Base-by-base conservation (phyloP, 371 early-diverging fungal genomes). In the Mucor lusitanicus region DNA sequence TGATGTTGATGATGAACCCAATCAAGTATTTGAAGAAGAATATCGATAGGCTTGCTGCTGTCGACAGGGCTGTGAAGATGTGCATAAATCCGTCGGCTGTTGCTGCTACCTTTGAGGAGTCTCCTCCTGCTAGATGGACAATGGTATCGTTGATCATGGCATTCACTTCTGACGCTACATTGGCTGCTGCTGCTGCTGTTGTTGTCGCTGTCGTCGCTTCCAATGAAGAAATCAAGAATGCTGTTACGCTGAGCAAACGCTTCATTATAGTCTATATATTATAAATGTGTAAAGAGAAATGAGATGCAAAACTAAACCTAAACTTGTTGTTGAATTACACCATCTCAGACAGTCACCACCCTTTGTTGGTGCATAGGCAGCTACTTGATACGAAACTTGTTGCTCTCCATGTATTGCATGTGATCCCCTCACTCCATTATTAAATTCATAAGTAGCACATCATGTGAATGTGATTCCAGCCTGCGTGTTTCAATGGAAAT, bases 21-120 rank as follows among this genome's bases (percentile, higher is more conserved):
- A 69, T 63, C 1, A 73, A 17, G 3, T 12, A 39, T 7, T 65
- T 40, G 37, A 73, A 69, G 32, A 73, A 69, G 17, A 25, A 21
- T 30, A 59, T 55, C 0, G 73, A 54, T 19, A 73, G 25, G 11
- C 39, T 53, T 19, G 56, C 55, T 30, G 69, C 69, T 50, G 59
- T 59, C 13, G 21, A 23, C 2, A 71, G 25, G 3, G 65, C 39
- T 17, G 50, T 59, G n/a, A 67, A 42, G 25, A 67, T 40, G 13
- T 62, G 67, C n/a, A 59, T 13, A 12, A 63, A 21, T 8, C 58
- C 64, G 23, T 55, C 64, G 57, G 48, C 19, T 32, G 63, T 37
- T 46, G 54, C 28, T 56, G 57, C 35, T 48, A 27, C 48, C 44
- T 37, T 15, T 53, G 53, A 30, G 6, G 13, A 35, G 50, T 59